Evolutionary conservation across 2,329 filamentous ascomycete genomes (phyloP).

Genomic region (Exophiala oligosperma): DNA sequence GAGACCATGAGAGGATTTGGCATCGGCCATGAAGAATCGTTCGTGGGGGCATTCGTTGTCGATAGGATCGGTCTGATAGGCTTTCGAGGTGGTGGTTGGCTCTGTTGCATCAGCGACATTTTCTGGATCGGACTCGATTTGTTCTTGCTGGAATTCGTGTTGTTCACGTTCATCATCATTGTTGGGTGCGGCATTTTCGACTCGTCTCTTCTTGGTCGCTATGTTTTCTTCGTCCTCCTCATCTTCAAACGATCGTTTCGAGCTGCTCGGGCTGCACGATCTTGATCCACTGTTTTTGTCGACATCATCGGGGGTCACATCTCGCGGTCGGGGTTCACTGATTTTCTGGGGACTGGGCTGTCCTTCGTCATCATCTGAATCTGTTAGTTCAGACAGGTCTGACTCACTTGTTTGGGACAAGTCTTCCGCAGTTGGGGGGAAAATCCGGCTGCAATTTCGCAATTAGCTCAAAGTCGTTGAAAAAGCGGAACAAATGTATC

Average conservation of each 20-base stretch:
- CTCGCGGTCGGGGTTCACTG: constrained; percentile 1
- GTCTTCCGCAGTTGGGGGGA: constrained; percentile 48
- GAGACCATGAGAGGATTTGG: constrained; percentile 4
- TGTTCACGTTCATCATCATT: background rate
- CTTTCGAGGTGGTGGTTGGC: background rate
- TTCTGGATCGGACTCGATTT: background rate
- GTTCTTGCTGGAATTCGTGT: background rate
- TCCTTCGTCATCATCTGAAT: background rate
- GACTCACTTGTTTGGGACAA: constrained; percentile 33
- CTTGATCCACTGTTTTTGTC: background rate
- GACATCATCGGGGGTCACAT: background rate
- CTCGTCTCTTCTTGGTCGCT: background rate
- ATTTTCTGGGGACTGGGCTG: constrained; percentile 11
- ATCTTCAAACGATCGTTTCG: background rate
- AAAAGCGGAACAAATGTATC: too few relatives aligned
- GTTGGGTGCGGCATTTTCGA: background rate
- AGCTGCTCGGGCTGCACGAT: background rate
- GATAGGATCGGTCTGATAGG: background rate
- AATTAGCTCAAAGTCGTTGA: too few relatives aligned
- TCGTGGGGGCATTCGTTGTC: background rate
- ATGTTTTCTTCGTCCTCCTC: background rate
- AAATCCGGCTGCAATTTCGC: constrained; percentile 42
- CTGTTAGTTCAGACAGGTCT: constrained; percentile 6
- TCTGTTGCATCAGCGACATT: background rate
- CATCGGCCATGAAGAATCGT: constrained; percentile 2